Evolutionary conservation across 495 filamentous ascomycete genomes (phyloP).

Genomic region (Lasiosphaeria ovina): DNA sequence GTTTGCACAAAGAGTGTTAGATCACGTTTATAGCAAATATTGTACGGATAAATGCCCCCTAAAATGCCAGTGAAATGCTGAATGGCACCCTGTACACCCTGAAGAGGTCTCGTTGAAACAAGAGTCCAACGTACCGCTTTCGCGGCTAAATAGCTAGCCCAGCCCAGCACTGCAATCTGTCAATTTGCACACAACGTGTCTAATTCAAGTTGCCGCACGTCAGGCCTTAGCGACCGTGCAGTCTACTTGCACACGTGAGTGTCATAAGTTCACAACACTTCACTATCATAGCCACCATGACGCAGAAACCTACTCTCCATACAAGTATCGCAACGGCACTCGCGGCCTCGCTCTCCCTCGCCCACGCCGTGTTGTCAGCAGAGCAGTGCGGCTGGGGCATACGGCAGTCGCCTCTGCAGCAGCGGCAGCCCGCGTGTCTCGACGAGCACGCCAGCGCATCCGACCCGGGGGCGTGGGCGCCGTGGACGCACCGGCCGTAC

Average conservation of each 20-base stretch:
- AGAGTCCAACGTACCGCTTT: not conserved
- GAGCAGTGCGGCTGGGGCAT: slow-evolving; percentile 13
- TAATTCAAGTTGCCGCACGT: not conserved
- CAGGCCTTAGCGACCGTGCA: too few species aligned
- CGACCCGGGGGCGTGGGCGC: slow-evolving; percentile 19
- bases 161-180: slow-evolving; percentile 3
- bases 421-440: not conserved
- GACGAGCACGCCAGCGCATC: not conserved
- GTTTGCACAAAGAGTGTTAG: too few species aligned
- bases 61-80: too few species aligned
- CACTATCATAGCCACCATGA: not conserved
- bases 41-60: too few species aligned
- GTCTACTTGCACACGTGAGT: too few species aligned
- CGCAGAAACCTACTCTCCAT: not conserved
- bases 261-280: not conserved
- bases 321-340: not conserved
- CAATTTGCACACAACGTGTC: slow-evolving; percentile 3
- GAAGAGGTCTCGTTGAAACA: too few species aligned
- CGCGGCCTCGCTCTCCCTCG: not conserved
- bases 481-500: slow-evolving; percentile 35
- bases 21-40: too few species aligned
- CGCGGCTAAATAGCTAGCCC: not conserved
- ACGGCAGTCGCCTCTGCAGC: not conserved
- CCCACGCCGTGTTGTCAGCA: not conserved
- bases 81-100: too few species aligned